A percentile compares a stretch with the other conserved stretches of the same genome.
These are phyloP conservation scores for Lasiosphaeriaceae sp. DNA, from an alignment of 495 filamentous ascomycete genomes.

Conservation along the genomic window DNA sequence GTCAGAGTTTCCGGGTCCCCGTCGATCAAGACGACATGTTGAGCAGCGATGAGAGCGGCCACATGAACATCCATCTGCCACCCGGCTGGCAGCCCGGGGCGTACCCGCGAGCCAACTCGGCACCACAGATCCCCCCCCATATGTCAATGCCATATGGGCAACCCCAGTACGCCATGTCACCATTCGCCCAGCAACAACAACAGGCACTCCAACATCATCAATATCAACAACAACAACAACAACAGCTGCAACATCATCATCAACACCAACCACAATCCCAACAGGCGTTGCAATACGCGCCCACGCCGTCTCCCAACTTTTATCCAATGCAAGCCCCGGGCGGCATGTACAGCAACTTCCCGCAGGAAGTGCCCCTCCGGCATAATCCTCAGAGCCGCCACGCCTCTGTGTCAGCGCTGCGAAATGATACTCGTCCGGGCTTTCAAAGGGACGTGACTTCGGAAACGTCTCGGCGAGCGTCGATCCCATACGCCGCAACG, in stretches of 20 bases:
- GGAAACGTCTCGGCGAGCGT: too few species aligned
- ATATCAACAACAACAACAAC: neutral
- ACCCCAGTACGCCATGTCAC: neutral
- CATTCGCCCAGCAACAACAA: neutral
- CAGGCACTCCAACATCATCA: neutral
- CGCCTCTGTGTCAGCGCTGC: neutral
- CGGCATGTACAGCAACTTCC: neutral
- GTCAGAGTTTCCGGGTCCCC: neutral
- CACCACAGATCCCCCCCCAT: too few species aligned
- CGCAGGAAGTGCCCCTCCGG: neutral
- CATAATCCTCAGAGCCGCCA: neutral
- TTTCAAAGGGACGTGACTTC: too few species aligned
- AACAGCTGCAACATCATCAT: neutral
- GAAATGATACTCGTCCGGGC: neutral
- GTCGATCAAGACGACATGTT: neutral
- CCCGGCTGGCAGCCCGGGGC: too few species aligned
- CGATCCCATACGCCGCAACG: too few species aligned
- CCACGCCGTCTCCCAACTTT: neutral
- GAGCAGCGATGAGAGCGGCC: neutral
- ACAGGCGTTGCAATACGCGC: neutral
- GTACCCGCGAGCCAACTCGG: too few species aligned
- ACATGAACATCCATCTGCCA: too few species aligned
- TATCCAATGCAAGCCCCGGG: neutral
- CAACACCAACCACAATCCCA: neutral
- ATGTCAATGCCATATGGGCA: neutral